phyloP scores from a whole-genome alignment of 495 filamentous ascomycete genomes.

The Lasiosphaeria ovina region DNA sequence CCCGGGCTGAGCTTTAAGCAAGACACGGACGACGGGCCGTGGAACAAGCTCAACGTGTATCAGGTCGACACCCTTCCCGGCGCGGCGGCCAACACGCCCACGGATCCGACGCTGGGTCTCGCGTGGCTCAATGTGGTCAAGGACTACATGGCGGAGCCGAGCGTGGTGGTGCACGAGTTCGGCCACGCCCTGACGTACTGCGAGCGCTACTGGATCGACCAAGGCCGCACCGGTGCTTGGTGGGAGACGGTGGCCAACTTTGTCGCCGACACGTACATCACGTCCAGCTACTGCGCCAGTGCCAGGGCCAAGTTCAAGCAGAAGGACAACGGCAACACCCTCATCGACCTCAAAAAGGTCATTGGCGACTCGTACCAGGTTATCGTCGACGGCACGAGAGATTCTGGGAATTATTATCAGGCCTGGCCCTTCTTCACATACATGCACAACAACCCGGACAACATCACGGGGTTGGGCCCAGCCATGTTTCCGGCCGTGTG shows the following conservation, averaged over 20 bases:
- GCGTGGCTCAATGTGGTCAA: constrained; percentile 43
- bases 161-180: constrained; percentile 45
- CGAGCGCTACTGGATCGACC: constrained; percentile 43
- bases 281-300: constrained; percentile 33
- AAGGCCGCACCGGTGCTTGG: constrained; percentile 44
- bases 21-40: constrained; percentile 36
- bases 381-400: constrained; percentile 41
- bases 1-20: constrained; percentile 40
- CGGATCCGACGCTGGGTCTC: constrained; percentile 31
- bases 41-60: constrained; percentile 48
- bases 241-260: constrained; percentile 49
- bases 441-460: constrained; percentile 44
- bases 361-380: constrained; percentile 43
- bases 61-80: constrained; percentile 32
- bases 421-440: constrained; percentile 44
- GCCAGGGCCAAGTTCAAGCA: constrained; percentile 32
- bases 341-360: constrained; percentile 43
- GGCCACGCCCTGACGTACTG: constrained; percentile 45
- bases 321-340: constrained; percentile 30
- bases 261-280: constrained; percentile 46
- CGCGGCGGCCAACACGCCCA: constrained; percentile 42
- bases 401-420: constrained; percentile 33
- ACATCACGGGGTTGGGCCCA: constrained; percentile 37
- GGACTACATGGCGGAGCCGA: constrained; percentile 37
- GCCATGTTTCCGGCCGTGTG: constrained; percentile 38